Conservation (phyloP, 345 rosid genomes). For the Fremontodendron californicum region DNA sequence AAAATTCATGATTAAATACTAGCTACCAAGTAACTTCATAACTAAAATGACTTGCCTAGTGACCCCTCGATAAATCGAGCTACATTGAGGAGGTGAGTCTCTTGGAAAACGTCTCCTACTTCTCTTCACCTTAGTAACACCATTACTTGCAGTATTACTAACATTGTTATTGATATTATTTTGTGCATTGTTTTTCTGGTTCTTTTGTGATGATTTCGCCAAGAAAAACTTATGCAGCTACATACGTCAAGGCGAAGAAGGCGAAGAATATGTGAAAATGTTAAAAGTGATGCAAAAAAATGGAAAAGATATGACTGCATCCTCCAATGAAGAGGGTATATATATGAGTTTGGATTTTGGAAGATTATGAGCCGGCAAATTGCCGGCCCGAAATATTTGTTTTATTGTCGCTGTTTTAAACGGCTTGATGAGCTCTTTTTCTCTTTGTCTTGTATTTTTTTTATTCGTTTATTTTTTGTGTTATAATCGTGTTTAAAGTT, state of each 20-base stretch:
- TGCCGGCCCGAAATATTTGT: background rate
- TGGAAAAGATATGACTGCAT: background rate
- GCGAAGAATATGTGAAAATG: too few species aligned
- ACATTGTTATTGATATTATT: background rate
- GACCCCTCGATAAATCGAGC: constrained; percentile 83
- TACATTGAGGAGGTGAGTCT: constrained; percentile 87
- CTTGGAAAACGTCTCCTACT: constrained; percentile 74
- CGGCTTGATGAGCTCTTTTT: background rate
- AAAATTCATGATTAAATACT: background rate
- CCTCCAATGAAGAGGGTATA: constrained; percentile 1
- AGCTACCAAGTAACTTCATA: too few species aligned
- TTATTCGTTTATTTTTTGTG: too few species aligned
- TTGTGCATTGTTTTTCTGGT: constrained; percentile 21
- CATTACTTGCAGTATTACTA: background rate
- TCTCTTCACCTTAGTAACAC: constrained; percentile 53
- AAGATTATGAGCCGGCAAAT: background rate
- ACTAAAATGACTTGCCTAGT: constrained; percentile 45
- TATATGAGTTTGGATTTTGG: background rate
- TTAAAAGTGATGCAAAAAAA: too few species aligned
- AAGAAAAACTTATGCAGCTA: constrained; percentile 8
- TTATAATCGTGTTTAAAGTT: too few species aligned
- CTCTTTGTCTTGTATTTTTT: too few species aligned
- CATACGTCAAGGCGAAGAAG: background rate
- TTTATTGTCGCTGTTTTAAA: background rate
- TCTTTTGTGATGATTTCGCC: constrained; percentile 39